Evolutionary conservation across 495 filamentous ascomycete species (phyloP).

Genomic region (Symbiotaphrina buchneri): DNA sequence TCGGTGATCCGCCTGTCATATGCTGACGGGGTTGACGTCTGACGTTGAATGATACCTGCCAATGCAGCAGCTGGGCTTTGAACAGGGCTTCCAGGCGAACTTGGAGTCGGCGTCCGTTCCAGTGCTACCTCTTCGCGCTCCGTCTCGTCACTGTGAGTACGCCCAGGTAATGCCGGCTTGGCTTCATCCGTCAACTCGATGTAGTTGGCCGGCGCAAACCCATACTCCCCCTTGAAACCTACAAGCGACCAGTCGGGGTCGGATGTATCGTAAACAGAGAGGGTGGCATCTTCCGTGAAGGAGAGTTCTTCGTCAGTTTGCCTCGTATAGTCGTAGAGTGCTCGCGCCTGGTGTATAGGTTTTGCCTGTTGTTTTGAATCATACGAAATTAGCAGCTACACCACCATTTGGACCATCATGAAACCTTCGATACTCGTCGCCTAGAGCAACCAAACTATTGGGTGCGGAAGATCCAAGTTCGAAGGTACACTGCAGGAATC

Average conservation of each 20-base stretch:
- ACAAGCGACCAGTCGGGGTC: constrained; percentile 96
- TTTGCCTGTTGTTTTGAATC: constrained; percentile 32
- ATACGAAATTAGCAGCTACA: no score
- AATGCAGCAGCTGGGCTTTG: constrained; percentile 49
- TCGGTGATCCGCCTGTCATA: constrained; percentile 17
- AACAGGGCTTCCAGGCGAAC: constrained; percentile 8
- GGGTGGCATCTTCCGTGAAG: constrained; percentile 68
- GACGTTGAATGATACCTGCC: constrained; percentile 43
- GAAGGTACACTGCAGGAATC: no score
- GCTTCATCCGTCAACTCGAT: constrained; percentile 39
- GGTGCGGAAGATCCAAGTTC: no score
- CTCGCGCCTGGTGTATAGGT: constrained; percentile 52
- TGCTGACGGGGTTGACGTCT: constrained; percentile 14
- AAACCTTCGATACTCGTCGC: no score
- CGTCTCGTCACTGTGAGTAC: no score
- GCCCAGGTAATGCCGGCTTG: no score
- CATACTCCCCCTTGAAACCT: constrained; percentile 64
- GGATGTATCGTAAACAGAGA: constrained; percentile 71
- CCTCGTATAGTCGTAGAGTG: constrained; percentile 85
- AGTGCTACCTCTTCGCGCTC: no score
- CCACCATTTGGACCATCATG: no score
- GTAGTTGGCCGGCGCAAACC: constrained; percentile 95
- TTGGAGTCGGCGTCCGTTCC: constrained; percentile 12
- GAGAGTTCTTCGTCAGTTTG: constrained; percentile 98
- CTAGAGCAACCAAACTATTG: no score